Evolutionary conservation across 1,284 basidiomycete genomes (phyloP).

Genomic region (Inonotus obliquus): DNA sequence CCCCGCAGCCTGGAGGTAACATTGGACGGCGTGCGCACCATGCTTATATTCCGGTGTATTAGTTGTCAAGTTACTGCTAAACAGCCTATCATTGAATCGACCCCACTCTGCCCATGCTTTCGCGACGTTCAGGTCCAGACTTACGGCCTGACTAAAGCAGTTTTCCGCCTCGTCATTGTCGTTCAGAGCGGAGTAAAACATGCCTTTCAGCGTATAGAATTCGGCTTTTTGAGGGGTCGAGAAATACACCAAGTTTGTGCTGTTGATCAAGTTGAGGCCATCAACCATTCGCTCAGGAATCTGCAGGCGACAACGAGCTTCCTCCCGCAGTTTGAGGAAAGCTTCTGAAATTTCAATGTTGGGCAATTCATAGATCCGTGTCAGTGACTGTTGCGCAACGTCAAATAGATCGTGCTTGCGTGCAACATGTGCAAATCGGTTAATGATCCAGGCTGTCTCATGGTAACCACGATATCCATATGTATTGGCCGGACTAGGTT

Average conservation of each 20-base stretch:
- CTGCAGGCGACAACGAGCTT: constrained; percentile 99
- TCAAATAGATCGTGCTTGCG: constrained; percentile 96
- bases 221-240: constrained; percentile 93
- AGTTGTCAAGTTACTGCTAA: constrained; percentile 68
- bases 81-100: constrained; percentile 89
- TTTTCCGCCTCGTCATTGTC: constrained; percentile 89
- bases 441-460: constrained; percentile 99
- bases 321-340: constrained; percentile 97
- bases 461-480: constrained; percentile 98
- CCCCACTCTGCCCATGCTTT: constrained; percentile 99
- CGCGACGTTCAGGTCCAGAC: constrained; percentile 91
- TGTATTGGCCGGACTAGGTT: constrained; percentile 66
- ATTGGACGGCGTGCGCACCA: constrained; percentile 92
- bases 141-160: constrained; percentile 93
- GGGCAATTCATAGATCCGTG: constrained; percentile 97
- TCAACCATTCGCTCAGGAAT: constrained; percentile 90
- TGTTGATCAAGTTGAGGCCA: constrained; percentile 98
- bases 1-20: constrained; percentile 96
- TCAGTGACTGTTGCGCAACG: constrained; percentile 92
- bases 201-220: constrained; percentile 99
- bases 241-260: constrained; percentile 99
- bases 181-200: constrained; percentile 92
- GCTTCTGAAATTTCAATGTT: constrained; percentile 99
- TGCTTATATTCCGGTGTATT: constrained; percentile 51
- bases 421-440: constrained; percentile 99